These are phyloP conservation scores for Penicillium alfredii DNA, from an alignment of 495 filamentous ascomycete species.

Conservation along the genomic window DNA sequence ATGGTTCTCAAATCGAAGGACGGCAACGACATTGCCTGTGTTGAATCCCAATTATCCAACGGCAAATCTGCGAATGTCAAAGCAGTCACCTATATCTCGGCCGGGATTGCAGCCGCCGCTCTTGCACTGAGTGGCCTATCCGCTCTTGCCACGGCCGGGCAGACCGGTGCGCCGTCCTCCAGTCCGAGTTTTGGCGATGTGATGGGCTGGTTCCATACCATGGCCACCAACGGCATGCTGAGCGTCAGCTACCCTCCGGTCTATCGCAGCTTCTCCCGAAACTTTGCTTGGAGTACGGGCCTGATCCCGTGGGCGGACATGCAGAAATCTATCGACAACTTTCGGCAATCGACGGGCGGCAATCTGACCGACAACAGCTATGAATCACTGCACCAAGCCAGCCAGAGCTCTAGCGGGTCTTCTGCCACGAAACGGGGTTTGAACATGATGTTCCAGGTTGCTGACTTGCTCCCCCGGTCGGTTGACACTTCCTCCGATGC, in stretches of 20 bases:
- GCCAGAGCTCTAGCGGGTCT: constrained; percentile 35
- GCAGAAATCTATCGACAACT: constrained; percentile 79
- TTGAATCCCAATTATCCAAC: constrained; percentile 75
- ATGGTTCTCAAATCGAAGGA: constrained; percentile 63
- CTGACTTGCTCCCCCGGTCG: constrained; percentile 48
- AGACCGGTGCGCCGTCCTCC: constrained; percentile 57
- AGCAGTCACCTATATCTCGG: constrained; percentile 78
- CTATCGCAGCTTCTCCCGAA: constrained; percentile 81
- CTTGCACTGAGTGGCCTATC: constrained; percentile 68
- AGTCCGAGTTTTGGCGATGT: constrained; percentile 86
- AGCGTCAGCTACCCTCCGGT: constrained; percentile 80
- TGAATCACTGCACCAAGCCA: constrained; percentile 61
- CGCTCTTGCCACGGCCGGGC: constrained; percentile 58
- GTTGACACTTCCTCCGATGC: constrained; percentile 42
- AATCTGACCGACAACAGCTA: constrained; percentile 78
- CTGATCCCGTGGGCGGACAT: constrained; percentile 75
- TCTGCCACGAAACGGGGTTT: constrained; percentile 45
- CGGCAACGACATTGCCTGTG: constrained; percentile 66
- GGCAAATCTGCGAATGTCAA: constrained; percentile 72
- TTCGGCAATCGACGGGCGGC: constrained; percentile 74
- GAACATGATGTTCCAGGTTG: constrained; percentile 35
- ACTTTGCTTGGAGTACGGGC: constrained; percentile 89
- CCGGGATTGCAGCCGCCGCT: constrained; percentile 80
- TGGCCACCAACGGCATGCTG: constrained; percentile 95
- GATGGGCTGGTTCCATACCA: constrained; percentile 83